Evolutionary conservation across 2,329 filamentous ascomycete species (phyloP).

Genomic region (Colletotrichum camelliae): DNA sequence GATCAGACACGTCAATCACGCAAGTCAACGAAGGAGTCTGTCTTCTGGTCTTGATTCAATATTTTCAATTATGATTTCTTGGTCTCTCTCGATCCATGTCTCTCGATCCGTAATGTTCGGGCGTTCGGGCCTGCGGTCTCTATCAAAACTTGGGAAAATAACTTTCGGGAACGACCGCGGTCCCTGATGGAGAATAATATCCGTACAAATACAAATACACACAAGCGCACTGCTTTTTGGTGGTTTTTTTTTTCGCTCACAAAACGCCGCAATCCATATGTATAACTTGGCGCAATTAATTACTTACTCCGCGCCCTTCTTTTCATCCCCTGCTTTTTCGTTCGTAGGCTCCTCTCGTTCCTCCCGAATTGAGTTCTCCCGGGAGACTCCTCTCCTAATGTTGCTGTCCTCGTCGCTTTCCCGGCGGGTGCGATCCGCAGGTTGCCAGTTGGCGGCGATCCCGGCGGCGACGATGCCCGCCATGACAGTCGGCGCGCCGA

Average conservation of each 20-base stretch:
- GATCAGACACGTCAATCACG: not conserved
- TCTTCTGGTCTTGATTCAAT: not conserved
- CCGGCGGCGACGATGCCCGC: slow-evolving; percentile 82
- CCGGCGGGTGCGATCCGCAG: slow-evolving; percentile 58
- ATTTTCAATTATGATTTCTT: not conserved
- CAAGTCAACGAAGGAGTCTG: not conserved
- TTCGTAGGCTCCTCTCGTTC: slow-evolving; percentile 3
- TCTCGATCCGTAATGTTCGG: not conserved
- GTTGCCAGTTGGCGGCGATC: slow-evolving; percentile 79
- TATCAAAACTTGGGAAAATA: not conserved
- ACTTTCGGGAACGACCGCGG: not conserved
- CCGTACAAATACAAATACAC: not conserved
- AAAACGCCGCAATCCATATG: slow-evolving; percentile 7
- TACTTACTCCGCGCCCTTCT: slow-evolving; percentile 11
- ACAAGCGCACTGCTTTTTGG: not conserved
- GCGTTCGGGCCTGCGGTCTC: not conserved
- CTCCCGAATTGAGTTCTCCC: slow-evolving; percentile 16
- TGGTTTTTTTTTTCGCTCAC: not conserved
- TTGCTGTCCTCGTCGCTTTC: slow-evolving; percentile 37
- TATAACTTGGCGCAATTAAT: not conserved
- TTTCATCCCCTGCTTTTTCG: slow-evolving; percentile 13
- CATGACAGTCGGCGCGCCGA: slow-evolving; percentile 80
- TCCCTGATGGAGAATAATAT: not conserved
- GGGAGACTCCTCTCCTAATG: slow-evolving; percentile 8
- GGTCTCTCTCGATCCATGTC: not conserved